Percentiles rank a stretch among this genome's conserved stretches.
phyloP scores from a whole-genome alignment of 2,329 filamentous ascomycete species.

The Fusarium veterinarium region DNA sequence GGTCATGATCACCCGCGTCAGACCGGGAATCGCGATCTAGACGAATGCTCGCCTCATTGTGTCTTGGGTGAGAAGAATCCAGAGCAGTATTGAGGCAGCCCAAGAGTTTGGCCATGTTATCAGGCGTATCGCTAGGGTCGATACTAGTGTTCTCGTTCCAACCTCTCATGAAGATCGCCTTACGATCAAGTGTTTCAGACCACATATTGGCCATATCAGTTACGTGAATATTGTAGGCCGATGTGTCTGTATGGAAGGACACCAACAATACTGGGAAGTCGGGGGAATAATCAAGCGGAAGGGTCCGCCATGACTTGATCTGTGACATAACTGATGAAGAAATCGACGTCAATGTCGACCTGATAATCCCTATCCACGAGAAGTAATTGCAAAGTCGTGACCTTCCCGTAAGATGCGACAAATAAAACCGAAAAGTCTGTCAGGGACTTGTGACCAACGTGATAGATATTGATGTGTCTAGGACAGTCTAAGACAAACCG shows the following conservation, averaged over 20 bases:
- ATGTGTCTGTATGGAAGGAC: conserved; percentile 64
- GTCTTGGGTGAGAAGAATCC: conserved; percentile 58
- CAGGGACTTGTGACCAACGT: not conserved
- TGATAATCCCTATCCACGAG: not conserved
- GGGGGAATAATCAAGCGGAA: conserved; percentile 56
- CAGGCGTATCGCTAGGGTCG: conserved; percentile 75
- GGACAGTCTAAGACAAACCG: not conserved
- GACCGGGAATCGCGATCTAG: conserved; percentile 51
- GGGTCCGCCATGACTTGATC: conserved; percentile 58
- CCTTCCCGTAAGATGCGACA: not conserved
- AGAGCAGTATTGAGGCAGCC: conserved; percentile 68
- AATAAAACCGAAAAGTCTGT: not conserved
- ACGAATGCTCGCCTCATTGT: conserved; percentile 58
- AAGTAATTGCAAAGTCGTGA: not conserved
- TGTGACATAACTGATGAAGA: conserved; percentile 44
- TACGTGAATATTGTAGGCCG: conserved; percentile 72
- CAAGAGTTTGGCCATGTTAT: conserved; percentile 76
- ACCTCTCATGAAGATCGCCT: conserved; percentile 72
- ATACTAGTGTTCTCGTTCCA: conserved; percentile 74
- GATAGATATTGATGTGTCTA: not conserved
- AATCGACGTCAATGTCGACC: not conserved
- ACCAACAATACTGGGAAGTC: conserved; percentile 71
- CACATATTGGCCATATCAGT: conserved; percentile 82
- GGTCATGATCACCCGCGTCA: conserved; percentile 54
- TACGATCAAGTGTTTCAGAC: conserved; percentile 71